phyloP scores from a whole-genome alignment of 2,329 filamentous ascomycete species.

The Beauveria sp. region DNA sequence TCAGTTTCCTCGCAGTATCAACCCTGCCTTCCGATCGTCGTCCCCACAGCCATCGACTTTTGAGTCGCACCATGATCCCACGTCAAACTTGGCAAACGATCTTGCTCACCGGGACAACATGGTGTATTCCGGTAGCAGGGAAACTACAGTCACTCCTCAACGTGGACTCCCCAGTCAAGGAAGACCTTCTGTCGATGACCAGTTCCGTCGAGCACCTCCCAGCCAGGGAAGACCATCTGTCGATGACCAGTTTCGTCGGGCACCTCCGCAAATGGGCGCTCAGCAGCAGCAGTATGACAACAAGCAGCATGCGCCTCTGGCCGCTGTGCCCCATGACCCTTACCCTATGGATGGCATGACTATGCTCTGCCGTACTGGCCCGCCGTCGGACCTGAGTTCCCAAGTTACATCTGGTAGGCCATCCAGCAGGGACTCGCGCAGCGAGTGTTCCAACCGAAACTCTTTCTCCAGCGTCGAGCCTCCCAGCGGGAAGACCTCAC shows the following conservation, averaged over 20 bases:
- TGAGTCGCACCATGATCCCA: slow-evolving; percentile 84
- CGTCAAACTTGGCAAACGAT: slow-evolving; percentile 63
- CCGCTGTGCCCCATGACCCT: slow-evolving; percentile 77
- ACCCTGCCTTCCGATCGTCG: slow-evolving; percentile 89
- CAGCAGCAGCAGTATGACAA: slow-evolving; percentile 13
- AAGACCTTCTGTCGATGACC: slow-evolving; percentile 8
- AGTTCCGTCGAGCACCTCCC: slow-evolving; percentile 38
- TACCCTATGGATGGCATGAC: slow-evolving; percentile 96
- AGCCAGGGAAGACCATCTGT: slow-evolving; percentile 11
- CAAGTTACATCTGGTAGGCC: slow-evolving; percentile 57
- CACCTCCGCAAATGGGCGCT: slow-evolving; percentile 14
- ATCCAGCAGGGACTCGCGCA: slow-evolving; percentile 79
- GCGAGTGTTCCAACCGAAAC: slow-evolving; percentile 82
- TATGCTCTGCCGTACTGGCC: slow-evolving; percentile 80
- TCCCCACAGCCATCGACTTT: slow-evolving; percentile 91
- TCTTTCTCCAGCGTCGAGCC: slow-evolving; percentile 83
- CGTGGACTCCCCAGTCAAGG: slow-evolving; percentile 26
- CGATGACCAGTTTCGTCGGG: slow-evolving; percentile 16
- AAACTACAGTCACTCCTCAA: slow-evolving; percentile 45
- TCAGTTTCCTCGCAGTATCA: slow-evolving; percentile 90
- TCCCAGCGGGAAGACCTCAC: slow-evolving; percentile 64
- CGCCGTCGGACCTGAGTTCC: slow-evolving; percentile 46
- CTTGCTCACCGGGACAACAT: slow-evolving; percentile 52
- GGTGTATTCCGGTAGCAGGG: slow-evolving; percentile 36
- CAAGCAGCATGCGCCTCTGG: slow-evolving; percentile 53